Percentiles rank a stretch among this genome's conserved stretches.
Evolutionary conservation across 1,139 yeast species (phyloP).

Genomic region (Suzukiozyma palmioleophila): DNA sequence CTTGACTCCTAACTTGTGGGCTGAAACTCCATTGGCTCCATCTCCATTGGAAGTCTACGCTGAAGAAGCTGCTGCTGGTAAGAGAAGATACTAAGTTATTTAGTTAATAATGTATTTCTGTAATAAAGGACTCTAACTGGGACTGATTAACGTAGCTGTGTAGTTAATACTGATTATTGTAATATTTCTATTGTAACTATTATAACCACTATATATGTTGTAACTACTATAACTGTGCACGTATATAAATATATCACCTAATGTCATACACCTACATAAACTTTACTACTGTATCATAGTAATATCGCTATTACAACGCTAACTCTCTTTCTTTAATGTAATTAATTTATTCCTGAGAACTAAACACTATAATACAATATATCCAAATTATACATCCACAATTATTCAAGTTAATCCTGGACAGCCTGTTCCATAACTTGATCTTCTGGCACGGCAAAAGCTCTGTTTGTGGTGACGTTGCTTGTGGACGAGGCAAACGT

Average conservation of each 20-base stretch:
- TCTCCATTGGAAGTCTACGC: constrained; percentile 95
- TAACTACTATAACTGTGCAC: no score
- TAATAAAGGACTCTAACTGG: constrained; percentile 6
- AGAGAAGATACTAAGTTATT: constrained; percentile 60
- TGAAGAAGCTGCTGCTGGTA: constrained; percentile 73
- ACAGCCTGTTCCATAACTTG: constrained; percentile 71
- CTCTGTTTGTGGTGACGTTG: constrained; percentile 34
- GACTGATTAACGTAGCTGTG: no score
- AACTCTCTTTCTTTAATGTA: no score
- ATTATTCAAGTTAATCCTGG: constrained; percentile 20
- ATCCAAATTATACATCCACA: constrained; percentile 4
- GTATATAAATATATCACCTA: no score
- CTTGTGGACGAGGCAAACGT: constrained; percentile 4
- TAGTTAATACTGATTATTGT: no score
- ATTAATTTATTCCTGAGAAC: background rate
- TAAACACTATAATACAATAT: constrained; percentile 10
- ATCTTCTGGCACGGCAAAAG: constrained; percentile 76
- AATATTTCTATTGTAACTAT: no score
- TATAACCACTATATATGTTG: no score
- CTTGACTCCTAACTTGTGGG: constrained; percentile 99
- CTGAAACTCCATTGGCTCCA: constrained; percentile 73
- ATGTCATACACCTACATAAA: no score
- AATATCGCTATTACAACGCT: no score
- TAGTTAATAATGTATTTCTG: constrained; percentile 11
- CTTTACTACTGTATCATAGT: no score